Evolutionary conservation across 2,329 filamentous ascomycete genomes (phyloP).

Genomic region (Myriosclerotinia duriaeana): DNA sequence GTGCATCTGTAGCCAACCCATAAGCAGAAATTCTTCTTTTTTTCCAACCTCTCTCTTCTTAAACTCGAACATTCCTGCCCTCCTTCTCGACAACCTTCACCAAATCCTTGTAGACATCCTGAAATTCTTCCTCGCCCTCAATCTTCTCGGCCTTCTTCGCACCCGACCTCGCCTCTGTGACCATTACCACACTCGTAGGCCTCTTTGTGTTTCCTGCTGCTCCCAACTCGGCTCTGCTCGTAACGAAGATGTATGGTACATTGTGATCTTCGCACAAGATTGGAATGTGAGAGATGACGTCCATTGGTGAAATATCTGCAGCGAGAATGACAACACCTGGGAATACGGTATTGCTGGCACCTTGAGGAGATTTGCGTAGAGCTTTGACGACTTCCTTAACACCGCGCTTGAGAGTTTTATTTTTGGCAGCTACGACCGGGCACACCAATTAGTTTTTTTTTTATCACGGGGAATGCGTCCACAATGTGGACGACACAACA

Average conservation of each 20-base stretch:
- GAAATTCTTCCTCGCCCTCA: slow-evolving; percentile 58
- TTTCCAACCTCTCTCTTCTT: slow-evolving; percentile 16
- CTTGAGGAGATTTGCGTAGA: slow-evolving; percentile 82
- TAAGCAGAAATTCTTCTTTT: slow-evolving; percentile 11
- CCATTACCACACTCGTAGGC: slow-evolving; percentile 95
- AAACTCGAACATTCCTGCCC: slow-evolving; percentile 49
- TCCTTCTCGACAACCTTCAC: slow-evolving; percentile 68
- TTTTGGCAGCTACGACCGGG: slow-evolving; percentile 72
- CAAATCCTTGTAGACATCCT: slow-evolving; percentile 62
- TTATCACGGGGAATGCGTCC: not conserved
- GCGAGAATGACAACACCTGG: slow-evolving; percentile 86
- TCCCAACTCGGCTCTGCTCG: slow-evolving; percentile 88
- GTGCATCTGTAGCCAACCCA: slow-evolving; percentile 21
- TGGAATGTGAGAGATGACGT: slow-evolving; percentile 97
- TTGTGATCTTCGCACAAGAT: slow-evolving; percentile 98
- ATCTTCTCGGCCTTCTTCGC: slow-evolving; percentile 45
- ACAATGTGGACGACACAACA: slow-evolving; percentile 1
- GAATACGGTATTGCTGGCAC: slow-evolving; percentile 61
- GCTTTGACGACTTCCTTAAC: slow-evolving; percentile 99
- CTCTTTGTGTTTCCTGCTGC: slow-evolving; percentile 93
- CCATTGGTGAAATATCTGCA: slow-evolving; percentile 96
- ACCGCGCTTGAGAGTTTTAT: slow-evolving; percentile 93
- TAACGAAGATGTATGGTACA: slow-evolving; percentile 94
- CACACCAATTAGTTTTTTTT: slow-evolving; percentile 28
- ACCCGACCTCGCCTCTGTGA: slow-evolving; percentile 56